Percentiles rank a stretch among this genome's conserved stretches.
Conservation (phyloP, 2,329 filamentous ascomycete genomes). For the Aureobasidium vineae region DNA sequence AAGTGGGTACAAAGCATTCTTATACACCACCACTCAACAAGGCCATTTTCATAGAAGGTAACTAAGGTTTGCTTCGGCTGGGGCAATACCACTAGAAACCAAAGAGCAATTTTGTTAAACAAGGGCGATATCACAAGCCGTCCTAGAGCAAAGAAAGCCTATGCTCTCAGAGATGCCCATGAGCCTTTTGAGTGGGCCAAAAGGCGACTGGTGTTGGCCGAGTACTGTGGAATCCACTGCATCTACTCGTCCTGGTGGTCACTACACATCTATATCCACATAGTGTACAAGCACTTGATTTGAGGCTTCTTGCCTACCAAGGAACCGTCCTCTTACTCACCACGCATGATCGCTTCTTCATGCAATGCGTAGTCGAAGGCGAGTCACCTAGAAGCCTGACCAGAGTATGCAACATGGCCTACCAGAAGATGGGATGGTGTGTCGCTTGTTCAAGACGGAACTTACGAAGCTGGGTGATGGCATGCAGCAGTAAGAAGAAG, state of each 20-base stretch:
- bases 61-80: not conserved
- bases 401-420: not conserved
- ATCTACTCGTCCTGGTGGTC: conserved; percentile 72
- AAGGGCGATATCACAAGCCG: conserved; percentile 64
- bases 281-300: conserved; percentile 69
- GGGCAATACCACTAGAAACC: not conserved
- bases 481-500: conserved; percentile 11
- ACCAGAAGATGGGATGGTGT: not conserved
- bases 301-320: conserved; percentile 64
- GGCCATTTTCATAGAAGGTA: not conserved
- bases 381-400: conserved; percentile 32
- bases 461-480: not conserved
- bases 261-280: conserved; percentile 84
- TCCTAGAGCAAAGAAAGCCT: conserved; percentile 62
- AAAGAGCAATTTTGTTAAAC: conserved; percentile 37
- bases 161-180: conserved; percentile 72
- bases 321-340: conserved; percentile 70
- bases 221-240: conserved; percentile 66
- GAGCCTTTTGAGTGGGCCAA: conserved; percentile 73
- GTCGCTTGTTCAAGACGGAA: not conserved
- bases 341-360: conserved; percentile 79
- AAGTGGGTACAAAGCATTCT: not conserved
- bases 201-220: conserved; percentile 63
- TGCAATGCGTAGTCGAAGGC: conserved; percentile 70
- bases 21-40: not conserved